Base-by-base conservation (phyloP, 2,329 filamentous ascomycete genomes). In the Aschersonia sp. region DNA sequence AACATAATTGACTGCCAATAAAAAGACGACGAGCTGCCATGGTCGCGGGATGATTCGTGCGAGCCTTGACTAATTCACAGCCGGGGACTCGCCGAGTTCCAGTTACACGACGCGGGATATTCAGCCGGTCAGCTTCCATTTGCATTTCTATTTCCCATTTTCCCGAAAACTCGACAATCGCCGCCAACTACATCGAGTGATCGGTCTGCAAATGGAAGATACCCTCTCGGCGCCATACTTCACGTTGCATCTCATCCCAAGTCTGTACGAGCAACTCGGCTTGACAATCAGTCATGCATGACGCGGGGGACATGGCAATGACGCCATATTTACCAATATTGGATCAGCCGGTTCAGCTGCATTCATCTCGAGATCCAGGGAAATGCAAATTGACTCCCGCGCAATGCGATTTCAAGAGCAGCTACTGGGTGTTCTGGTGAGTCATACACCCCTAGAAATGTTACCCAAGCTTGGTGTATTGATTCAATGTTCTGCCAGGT, bases 401-500 rank as follows among this genome's bases (percentile, higher is more conserved):
- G 47, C 63, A 73, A 53, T 75, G 72, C 52, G 62, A 60, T 9
- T 75, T 64, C 51, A 67, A 71, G 45, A 58, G 50, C 29, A 58
- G 64, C n/a, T 63, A 66, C 52, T 76, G 72, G 71, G 56, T 67
- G 43, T 72, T 68, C 52, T 74, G 70, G 72, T 56, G 52, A 45
- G 44, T 44, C 20, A 38, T 30, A 2, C 41, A 43, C 9, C 4
- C 12, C 28, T n/a, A 20, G 12, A 9, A 43, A 43, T 43, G 9
- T 9, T 5, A 43, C 12, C 35, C 4, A 7, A n/a, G 41, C 41
- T 20, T 9, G 9, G 9, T 43, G 9, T 9, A 20, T n/a, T 43
- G n/a, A 43, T n/a, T 20, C 20, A 7, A 43, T 43, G 30, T 4
- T 9, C 5, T 31, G n/a, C 9, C 44, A 49, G 47, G 47, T 46